Conservation (phyloP, 768 basidiomycete genomes). For the Candolleomyces aberdarensis region DNA sequence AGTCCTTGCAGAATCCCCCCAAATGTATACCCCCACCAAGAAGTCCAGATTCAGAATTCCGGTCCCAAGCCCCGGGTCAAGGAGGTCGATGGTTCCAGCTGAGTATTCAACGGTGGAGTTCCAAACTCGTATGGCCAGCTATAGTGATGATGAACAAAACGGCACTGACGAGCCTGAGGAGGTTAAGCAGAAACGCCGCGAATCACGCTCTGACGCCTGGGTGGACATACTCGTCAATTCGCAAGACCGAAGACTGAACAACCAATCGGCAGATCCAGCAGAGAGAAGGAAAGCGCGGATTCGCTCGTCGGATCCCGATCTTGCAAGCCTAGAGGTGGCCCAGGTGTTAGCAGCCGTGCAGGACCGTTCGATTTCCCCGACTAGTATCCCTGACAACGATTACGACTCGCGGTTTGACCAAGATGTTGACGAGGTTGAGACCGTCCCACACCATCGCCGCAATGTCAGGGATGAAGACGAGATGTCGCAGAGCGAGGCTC, state of each 20-base stretch:
- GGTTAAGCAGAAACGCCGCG: conserved; percentile 45
- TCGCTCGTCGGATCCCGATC: conserved; percentile 55
- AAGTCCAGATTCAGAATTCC: conserved; percentile 59
- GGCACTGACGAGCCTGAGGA: conserved; percentile 30
- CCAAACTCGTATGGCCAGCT: conserved; percentile 74
- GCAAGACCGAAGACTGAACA: conserved; percentile 47
- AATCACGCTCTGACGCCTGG: conserved; percentile 73
- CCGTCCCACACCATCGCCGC: conserved; percentile 14
- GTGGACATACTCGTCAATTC: conserved; percentile 79
- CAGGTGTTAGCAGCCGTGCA: conserved; percentile 63
- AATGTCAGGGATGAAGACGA: neutral
- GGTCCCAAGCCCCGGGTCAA: conserved; percentile 50
- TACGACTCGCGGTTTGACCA: conserved; percentile 27
- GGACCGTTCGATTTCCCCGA: conserved; percentile 33
- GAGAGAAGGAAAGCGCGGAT: conserved; percentile 28
- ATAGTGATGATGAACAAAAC: conserved; percentile 46
- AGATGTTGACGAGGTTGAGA: conserved; percentile 50
- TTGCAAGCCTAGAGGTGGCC: conserved; percentile 71
- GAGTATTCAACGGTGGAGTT: conserved; percentile 83
- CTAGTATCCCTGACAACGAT: conserved; percentile 25
- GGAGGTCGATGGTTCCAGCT: conserved; percentile 54
- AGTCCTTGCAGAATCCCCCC: conserved; percentile 28
- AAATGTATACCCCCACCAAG: conserved; percentile 31
- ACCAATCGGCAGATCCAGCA: conserved; percentile 33
- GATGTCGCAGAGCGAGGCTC: conserved; percentile 14